phyloP scores from a whole-genome alignment of 1,139 yeast genomes.

The Yamadazyma atmosphaerica region DNA sequence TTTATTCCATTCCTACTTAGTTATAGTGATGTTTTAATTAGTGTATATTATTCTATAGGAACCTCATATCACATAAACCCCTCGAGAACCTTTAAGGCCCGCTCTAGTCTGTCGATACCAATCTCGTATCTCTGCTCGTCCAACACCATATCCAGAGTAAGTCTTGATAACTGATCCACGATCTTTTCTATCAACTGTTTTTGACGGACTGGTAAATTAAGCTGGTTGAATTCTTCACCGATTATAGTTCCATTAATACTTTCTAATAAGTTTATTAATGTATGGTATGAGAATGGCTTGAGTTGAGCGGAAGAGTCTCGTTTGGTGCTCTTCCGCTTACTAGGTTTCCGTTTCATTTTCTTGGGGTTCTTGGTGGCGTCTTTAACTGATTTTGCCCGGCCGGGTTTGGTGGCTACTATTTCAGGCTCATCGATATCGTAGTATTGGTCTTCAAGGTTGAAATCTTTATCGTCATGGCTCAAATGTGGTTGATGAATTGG shows the following conservation, averaged over 20 bases:
- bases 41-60: background rate
- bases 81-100: constrained; percentile 81
- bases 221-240: constrained; percentile 69
- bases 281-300: constrained; percentile 57
- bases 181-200: constrained; percentile 79
- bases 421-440: constrained; percentile 43
- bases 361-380: constrained; percentile 28
- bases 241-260: constrained; percentile 65
- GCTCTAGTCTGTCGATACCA: constrained; percentile 76
- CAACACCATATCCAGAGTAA: constrained; percentile 86
- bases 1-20: too few relatives aligned
- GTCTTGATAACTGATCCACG: constrained; percentile 77
- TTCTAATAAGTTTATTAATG: constrained; percentile 56
- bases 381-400: constrained; percentile 37
- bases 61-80: constrained; percentile 51
- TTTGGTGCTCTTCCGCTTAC: constrained; percentile 13
- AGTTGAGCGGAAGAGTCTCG: constrained; percentile 20
- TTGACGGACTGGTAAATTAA: constrained; percentile 76
- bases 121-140: constrained; percentile 79
- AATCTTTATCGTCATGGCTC: constrained; percentile 6
- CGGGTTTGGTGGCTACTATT: constrained; percentile 27
- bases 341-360: constrained; percentile 17
- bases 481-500: constrained; percentile 4
- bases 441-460: constrained; percentile 26
- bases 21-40: too few relatives aligned